These are phyloP conservation scores for Cyberlindnera mrakii DNA, from an alignment of 805 yeast genomes.

Conservation along the genomic window DNA sequence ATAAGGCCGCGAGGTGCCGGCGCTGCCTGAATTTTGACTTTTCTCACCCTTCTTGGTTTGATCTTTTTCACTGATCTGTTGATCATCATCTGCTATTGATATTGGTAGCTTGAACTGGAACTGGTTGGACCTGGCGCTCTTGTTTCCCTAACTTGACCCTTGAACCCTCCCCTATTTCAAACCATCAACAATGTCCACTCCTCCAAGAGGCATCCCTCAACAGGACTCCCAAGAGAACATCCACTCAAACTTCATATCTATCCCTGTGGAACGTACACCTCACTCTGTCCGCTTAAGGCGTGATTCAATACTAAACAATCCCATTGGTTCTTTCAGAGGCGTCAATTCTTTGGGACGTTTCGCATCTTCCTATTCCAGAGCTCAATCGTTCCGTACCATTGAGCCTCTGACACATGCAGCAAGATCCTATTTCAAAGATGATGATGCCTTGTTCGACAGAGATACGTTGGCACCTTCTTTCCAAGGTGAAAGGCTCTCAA, in stretches of 20 bases:
- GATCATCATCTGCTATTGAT: no score
- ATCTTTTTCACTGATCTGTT: no score
- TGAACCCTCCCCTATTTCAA: background rate
- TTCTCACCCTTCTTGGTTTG: no score
- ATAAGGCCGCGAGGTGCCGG: no score
- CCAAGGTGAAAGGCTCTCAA: conserved; percentile 58
- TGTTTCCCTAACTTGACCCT: background rate
- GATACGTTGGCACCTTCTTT: conserved; percentile 59
- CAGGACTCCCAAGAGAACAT: background rate
- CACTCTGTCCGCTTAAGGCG: conserved; percentile 25
- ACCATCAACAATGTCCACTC: background rate
- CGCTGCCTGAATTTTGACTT: no score
- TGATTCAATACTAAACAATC: conserved; percentile 35
- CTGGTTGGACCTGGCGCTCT: background rate
- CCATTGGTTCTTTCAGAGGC: conserved; percentile 57
- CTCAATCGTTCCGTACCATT: conserved; percentile 63
- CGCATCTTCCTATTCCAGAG: conserved; percentile 74
- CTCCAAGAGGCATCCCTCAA: background rate
- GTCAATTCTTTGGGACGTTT: conserved; percentile 68
- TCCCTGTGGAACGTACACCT: conserved; percentile 14
- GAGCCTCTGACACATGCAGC: conserved; percentile 35
- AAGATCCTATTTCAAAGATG: conserved; percentile 58
- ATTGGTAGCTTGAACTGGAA: no score
- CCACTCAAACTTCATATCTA: conserved; percentile 9
- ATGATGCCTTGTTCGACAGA: conserved; percentile 65